Percentiles rank a stretch among this genome's conserved stretches.
phyloP scores from a whole-genome alignment of 1,284 basidiomycete genomes.

The Ceraceosorus guamensis region DNA sequence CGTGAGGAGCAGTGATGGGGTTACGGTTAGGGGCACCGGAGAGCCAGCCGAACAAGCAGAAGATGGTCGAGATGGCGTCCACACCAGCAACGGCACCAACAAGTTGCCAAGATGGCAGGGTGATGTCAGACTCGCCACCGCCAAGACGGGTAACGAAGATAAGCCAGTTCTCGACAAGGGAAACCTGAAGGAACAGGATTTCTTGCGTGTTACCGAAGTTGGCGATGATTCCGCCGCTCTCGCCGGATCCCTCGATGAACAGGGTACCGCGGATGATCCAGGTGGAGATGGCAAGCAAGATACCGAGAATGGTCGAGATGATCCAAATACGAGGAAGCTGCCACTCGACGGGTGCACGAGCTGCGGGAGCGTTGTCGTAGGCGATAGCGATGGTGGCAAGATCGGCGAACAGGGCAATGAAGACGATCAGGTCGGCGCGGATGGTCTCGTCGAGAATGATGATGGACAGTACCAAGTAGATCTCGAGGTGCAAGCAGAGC shows the following conservation, averaged over 20 bases:
- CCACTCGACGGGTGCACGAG: constrained; percentile 56
- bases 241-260: constrained; percentile 46
- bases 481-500: constrained; percentile 57
- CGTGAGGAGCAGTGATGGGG: constrained; percentile 48
- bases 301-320: constrained; percentile 52
- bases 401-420: constrained; percentile 58
- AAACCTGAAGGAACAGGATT: constrained; percentile 57
- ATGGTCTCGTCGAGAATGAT: constrained; percentile 57
- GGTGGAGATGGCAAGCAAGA: constrained; percentile 54
- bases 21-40: constrained; percentile 51
- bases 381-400: constrained; percentile 55
- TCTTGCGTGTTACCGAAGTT: constrained; percentile 56
- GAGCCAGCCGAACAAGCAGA: constrained; percentile 56
- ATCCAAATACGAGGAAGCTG: constrained; percentile 58
- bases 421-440: constrained; percentile 57
- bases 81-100: constrained; percentile 54
- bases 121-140: constrained; percentile 47
- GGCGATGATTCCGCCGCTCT: constrained; percentile 54
- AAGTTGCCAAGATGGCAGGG: constrained; percentile 54
- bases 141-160: constrained; percentile 54
- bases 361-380: constrained; percentile 55
- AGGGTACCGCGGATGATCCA: constrained; percentile 56
- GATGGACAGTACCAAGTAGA: constrained; percentile 55
- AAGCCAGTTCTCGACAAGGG: constrained; percentile 57
- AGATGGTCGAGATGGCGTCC: constrained; percentile 55